Base-by-base conservation (phyloP, 768 basidiomycete genomes). In the Boletus reticuloceps region DNA sequence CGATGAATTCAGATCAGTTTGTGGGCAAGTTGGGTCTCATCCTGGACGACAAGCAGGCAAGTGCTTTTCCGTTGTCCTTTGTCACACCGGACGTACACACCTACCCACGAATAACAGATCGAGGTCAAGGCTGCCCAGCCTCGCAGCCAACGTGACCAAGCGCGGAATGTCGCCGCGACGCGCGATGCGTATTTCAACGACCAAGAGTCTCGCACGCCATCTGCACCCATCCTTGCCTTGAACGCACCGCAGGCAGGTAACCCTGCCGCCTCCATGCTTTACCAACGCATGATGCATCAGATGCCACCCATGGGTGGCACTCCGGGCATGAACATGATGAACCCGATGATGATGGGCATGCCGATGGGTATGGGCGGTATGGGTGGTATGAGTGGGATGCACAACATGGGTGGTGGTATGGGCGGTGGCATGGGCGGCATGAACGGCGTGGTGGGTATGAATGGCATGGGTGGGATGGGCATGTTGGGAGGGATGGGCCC, bases 71-170 rank as follows among this genome's bases (percentile, higher is more conserved):
- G 2, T 29, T 29, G 29, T 29, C 8, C 8, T 27, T 27, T 27
- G 20, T 20, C 8, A 27, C 27, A 29, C 29, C 25, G 25, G 22
- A 25, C 5, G 7, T 25, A 12, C 32, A 14, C 16, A 22, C 14
- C 19, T 27, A 16, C 16, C 19, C 13, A 20, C 22, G 4, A 25
- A 25, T 25, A 5, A 25, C 20, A 91, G 89, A 88, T 93, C 62
- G 91, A 92, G 70, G 87, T 92, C 49, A 91, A 91, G 71, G 76
- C 82, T 57, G 91, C 90, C 17, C 89, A 90, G 64, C 87, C 88
- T 4, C 80, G 88, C 50, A 82, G 76, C 53, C 82, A 83, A 56
- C 80, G 83, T 11, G 82, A 84, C 44, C 81, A 81, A 69, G 73
- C 72, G n/a, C 74, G 78, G 42, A 74, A 60, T 53, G 54, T 64